Percentiles rank a stretch among this genome's conserved stretches.
These are phyloP conservation scores for Hordeum pubiflorum DNA, from an alignment of 202 grass and related monocot genomes.

Conservation along the genomic window DNA sequence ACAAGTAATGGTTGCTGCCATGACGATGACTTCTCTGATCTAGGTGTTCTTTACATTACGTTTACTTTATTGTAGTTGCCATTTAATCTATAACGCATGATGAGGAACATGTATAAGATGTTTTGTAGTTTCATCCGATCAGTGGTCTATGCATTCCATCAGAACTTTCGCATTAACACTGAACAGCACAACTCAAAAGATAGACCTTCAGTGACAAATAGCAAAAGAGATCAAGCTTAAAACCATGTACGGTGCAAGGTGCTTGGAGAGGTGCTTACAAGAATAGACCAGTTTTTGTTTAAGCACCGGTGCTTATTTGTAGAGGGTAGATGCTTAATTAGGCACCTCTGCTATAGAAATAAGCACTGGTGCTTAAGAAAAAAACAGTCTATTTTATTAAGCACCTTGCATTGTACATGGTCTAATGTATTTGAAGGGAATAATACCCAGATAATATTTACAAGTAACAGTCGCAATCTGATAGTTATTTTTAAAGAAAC, in stretches of 20 bases:
- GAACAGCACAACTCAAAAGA: background rate
- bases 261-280: too few relatives aligned
- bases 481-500: background rate
- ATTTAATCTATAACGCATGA: background rate
- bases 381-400: too few relatives aligned
- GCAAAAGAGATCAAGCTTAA: background rate
- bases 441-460: background rate
- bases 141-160: background rate
- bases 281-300: too few relatives aligned
- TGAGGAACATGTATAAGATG: conserved; percentile 12
- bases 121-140: background rate
- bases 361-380: too few relatives aligned
- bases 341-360: too few relatives aligned
- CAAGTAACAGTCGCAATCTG: conserved; percentile 8
- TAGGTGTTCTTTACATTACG: background rate
- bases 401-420: background rate
- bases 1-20: conserved; percentile 4
- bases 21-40: conserved; percentile 4
- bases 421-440: background rate
- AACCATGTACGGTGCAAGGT: too few relatives aligned
- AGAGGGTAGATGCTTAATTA: too few relatives aligned
- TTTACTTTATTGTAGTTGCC: background rate
- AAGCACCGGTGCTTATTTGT: too few relatives aligned
- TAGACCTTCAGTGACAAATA: background rate
- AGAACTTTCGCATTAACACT: background rate